Base-by-base conservation (phyloP, 768 basidiomycete species). In the Leccinum obscurum region DNA sequence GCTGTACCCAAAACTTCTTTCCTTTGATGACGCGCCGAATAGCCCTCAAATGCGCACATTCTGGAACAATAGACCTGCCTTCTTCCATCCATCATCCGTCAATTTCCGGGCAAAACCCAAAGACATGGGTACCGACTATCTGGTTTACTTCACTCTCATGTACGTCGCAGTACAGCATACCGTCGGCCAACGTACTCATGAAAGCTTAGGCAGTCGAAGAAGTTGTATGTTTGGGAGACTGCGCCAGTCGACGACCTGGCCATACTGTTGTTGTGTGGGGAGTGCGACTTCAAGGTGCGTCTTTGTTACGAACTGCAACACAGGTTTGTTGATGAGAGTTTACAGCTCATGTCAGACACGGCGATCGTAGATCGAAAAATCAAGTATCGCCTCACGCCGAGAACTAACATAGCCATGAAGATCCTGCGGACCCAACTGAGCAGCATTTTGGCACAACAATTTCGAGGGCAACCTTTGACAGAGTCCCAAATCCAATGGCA, bases 211-310 rank as follows among this genome's bases (percentile, higher is more conserved):
- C 93, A 94, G 70, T 95, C 95, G 7, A 97, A 93, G 76, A 93
- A 86, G 71, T 75, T 95, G 28, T 96, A 93, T 74, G 91, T 84
- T 17, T 97, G 94, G 94, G 96, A 98, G 74, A 93, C 90, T 0
- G 87, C 92, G 6, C 92, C 94, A 6, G 84, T 92, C 8, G 92
- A 97, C 63, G 92, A 96, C 65, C 73, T 91, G 28, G 85, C 92
- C 4, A 72, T 98, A 55, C 69, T 93, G 28, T 77, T 98, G 17
- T 76, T 98, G 1, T 98, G 95, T 60, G 96, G 96, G 9, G 96
- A 98, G 62, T 78, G 83, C 24, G 96, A 98, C 58, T 89, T 92
- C 78, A 95, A 90, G 84, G 93, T 86, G 71, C 57, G 79, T 62
- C 17, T 13, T 32, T 56, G 1, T 60, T 11, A 20, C 28, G 13